These are phyloP conservation scores for Fraxinus nigra DNA, from an alignment of 305 asterid genomes.

Conservation along the genomic window DNA sequence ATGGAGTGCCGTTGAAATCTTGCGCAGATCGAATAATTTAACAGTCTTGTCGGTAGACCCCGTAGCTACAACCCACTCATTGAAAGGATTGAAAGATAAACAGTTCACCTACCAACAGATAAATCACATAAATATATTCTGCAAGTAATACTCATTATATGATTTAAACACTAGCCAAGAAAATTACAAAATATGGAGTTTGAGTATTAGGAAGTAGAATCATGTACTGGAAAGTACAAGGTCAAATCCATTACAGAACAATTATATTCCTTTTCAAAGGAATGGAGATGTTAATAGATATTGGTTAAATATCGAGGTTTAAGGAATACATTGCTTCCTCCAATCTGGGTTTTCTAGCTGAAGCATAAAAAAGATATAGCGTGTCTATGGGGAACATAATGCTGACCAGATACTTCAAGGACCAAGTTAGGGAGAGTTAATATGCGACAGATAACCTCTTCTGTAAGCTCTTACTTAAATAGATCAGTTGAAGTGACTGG, in stretches of 20 bases:
- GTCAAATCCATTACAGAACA: not conserved
- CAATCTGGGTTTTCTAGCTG: not conserved
- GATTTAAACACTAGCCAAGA: not conserved
- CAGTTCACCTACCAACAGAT: constrained; percentile 60
- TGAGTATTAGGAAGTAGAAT: not conserved
- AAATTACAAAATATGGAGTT: not conserved
- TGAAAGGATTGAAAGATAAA: constrained; percentile 83
- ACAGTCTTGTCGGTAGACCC: constrained; percentile 93
- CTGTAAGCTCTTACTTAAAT: not conserved
- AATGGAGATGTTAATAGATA: not conserved
- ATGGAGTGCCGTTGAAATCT: constrained; percentile 62
- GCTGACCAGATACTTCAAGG: not conserved
- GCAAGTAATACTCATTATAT: not conserved
- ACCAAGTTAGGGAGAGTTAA: not conserved
- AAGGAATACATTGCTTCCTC: not conserved
- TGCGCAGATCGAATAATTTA: constrained; percentile 76
- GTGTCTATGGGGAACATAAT: not conserved
- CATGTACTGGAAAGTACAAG: not conserved
- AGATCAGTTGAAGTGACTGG: not conserved
- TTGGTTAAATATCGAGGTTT: not conserved
- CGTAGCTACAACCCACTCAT: constrained; percentile 87
- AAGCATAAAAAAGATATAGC: not conserved
- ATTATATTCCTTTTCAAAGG: not conserved
- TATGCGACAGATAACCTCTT: not conserved
- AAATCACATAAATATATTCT: not conserved